phyloP scores from a whole-genome alignment of 2,329 filamentous ascomycete species.

The Xylaria digitata region DNA sequence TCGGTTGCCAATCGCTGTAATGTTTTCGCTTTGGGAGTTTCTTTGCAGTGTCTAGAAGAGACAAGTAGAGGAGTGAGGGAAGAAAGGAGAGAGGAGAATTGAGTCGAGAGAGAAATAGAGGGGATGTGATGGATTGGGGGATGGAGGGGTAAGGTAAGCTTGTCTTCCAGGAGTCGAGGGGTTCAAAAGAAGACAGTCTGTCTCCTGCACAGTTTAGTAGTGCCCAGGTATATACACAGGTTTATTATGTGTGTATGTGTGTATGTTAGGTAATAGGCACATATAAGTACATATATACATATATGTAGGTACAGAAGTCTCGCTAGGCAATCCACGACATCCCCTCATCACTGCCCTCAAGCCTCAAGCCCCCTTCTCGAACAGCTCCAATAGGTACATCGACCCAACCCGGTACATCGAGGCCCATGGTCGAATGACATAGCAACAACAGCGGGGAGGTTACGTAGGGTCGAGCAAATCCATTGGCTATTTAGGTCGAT shows the following conservation, averaged over 20 bases:
- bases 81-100: constrained; percentile 36
- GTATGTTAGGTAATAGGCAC: no score
- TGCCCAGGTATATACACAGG: not conserved
- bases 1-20: constrained; percentile 41
- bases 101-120: constrained; percentile 42
- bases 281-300: not conserved
- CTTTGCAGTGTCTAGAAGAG: constrained; percentile 28
- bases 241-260: constrained; percentile 4
- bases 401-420: constrained; percentile 1
- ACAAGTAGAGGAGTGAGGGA: constrained; percentile 38
- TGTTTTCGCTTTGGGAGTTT: constrained; percentile 16
- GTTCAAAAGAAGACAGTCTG: constrained; percentile 35
- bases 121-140: constrained; percentile 38
- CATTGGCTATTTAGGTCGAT: constrained; percentile 33
- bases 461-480: constrained; percentile 35
- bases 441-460: constrained; percentile 29
- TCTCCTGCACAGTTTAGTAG: constrained; percentile 20
- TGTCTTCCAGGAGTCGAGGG: constrained; percentile 25
- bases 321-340: constrained; percentile 14
- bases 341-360: constrained; percentile 11
- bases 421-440: constrained; percentile 19
- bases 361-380: constrained; percentile 17
- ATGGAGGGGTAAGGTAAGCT: constrained; percentile 44
- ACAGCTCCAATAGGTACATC: constrained; percentile 17
- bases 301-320: constrained; percentile 4